phyloP scores from a whole-genome alignment of 768 basidiomycete genomes.

The Lactarius evosmus region DNA sequence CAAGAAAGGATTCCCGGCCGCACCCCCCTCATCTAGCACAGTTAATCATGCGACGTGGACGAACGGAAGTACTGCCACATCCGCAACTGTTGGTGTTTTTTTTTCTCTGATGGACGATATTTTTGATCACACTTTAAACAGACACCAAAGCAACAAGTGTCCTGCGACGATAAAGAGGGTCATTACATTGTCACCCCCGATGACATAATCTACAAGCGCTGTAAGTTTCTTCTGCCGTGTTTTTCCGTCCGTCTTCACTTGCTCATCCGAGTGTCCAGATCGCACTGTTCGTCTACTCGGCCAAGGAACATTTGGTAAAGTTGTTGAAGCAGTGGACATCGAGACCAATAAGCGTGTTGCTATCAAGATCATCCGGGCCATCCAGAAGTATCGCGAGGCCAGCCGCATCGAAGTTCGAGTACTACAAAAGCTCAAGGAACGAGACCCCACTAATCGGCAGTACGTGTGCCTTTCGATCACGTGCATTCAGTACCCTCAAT shows the following conservation, averaged over 20 bases:
- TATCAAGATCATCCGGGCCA: constrained; percentile 98
- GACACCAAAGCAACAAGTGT: constrained; percentile 61
- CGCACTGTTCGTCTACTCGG: constrained; percentile 87
- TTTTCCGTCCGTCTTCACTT: constrained; percentile 1
- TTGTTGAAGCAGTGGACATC: constrained; percentile 88
- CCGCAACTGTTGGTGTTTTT: constrained; percentile 59
- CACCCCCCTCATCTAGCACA: constrained; percentile 49
- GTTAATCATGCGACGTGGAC: constrained; percentile 63
- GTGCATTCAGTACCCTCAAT: constrained; percentile 18
- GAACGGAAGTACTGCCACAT: constrained; percentile 58
- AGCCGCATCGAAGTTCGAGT: constrained; percentile 98
- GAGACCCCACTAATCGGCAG: constrained; percentile 87
- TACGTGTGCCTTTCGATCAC: constrained; percentile 40
- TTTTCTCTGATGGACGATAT: constrained; percentile 33
- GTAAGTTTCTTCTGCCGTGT: constrained; percentile 45
- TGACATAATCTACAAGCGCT: constrained; percentile 83
- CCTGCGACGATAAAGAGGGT: constrained; percentile 97
- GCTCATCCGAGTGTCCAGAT: constrained; percentile 50
- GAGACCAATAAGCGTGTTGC: constrained; percentile 77
- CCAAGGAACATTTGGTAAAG: constrained; percentile 98
- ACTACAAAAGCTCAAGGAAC: constrained; percentile 82
- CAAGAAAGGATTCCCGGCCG: constrained; percentile 56
- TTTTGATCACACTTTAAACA: constrained; percentile 36
- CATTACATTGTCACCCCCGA: constrained; percentile 95
- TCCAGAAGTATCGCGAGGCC: constrained; percentile 98